Evolutionary conservation across 208 protist species (phyloP), one percentile per base, ranked within the genome.

Genomic region (Angomonas desouzai): DNA sequence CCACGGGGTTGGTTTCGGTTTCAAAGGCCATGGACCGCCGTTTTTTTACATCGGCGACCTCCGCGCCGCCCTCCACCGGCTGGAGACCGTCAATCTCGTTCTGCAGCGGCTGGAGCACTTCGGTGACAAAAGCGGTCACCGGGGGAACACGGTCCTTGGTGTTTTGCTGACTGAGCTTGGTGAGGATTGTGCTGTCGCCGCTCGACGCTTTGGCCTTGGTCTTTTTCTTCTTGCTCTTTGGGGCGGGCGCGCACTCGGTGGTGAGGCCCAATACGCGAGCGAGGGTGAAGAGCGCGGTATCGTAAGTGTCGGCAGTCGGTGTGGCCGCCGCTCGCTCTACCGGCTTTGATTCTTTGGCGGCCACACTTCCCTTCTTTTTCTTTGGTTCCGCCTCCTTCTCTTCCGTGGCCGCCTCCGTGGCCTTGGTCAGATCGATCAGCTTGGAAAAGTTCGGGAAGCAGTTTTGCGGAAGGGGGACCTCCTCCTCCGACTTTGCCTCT

Each of bases 181-280:
- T 18, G 16, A 57, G 25, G 6, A 34, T n/a, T 3, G 27, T 7
- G 16, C 7, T 25, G 16, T 57, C 59, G 20, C 59, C 43, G 47
- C 38, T 38, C 18, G 13, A 11, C 23, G 20, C 59, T 28, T 55
- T 45, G 48, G 33, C 10, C 25, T 64, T 38, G 20, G 23, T 11
- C 55, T 61, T 38, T 18, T 43, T 25, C 32, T 38, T 47, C 34
- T 33, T 38, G 13, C 11, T 28, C 28, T 23, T 28, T 38, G 7
- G 55, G 9, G 34, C 18, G 3, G 30, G 27, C 34, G 23, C 10
- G 28, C 9, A 45, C 20, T 25, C n/a, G 11, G 47, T 30, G n/a
- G 49, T 57, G 6, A 66, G 61, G 16, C 61, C 61, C 23, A 66
- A 49, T 3, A 66, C 23, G 9, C 61, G 61, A 2, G 61, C 27